A percentile compares a stretch with the other conserved stretches of the same genome.
Evolutionary conservation across 2,329 filamentous ascomycete species (phyloP).

Genomic region (Diaporthe australafricana): DNA sequence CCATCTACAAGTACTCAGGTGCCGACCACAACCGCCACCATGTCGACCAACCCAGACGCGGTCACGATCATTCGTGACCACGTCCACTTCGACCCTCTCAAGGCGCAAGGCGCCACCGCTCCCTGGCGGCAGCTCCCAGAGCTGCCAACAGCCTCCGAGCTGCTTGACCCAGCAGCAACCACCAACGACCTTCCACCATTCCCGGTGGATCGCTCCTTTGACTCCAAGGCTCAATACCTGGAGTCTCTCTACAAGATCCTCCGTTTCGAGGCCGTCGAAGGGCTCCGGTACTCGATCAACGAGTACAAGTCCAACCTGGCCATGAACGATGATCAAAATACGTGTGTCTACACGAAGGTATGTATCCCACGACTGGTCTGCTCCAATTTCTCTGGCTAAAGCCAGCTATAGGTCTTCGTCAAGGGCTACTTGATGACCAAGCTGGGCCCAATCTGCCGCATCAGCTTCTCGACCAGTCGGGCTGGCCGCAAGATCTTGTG

Average conservation of each 20-base stretch:
- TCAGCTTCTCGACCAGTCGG: constrained; percentile 77
- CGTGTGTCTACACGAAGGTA: constrained; percentile 79
- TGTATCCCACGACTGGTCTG: constrained; percentile 37
- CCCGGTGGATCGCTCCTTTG: constrained; percentile 66
- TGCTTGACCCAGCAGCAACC: constrained; percentile 52
- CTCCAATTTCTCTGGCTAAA: background rate
- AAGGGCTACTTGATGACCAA: constrained; percentile 72
- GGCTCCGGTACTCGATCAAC: constrained; percentile 75
- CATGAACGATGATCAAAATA: constrained; percentile 67
- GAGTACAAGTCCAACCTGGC: constrained; percentile 63
- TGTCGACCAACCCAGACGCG: constrained; percentile 12
- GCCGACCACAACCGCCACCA: background rate
- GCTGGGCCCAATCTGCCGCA: constrained; percentile 72
- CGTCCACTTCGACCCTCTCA: constrained; percentile 3
- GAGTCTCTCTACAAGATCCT: constrained; percentile 80
- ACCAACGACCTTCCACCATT: constrained; percentile 60
- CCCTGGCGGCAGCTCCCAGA: constrained; percentile 57
- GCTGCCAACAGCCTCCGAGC: constrained; percentile 64
- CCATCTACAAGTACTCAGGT: background rate
- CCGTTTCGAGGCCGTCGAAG: constrained; percentile 78
- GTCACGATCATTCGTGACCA: constrained; percentile 27
- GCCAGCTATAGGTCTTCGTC: constrained; percentile 68
- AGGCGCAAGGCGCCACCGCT: background rate
- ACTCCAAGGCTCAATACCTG: constrained; percentile 74
- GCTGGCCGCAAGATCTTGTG: constrained; percentile 77